Evolutionary conservation across 139 green algal genomes (phyloP).

Genomic region (Chlamydomonas sphaeroides): DNA sequence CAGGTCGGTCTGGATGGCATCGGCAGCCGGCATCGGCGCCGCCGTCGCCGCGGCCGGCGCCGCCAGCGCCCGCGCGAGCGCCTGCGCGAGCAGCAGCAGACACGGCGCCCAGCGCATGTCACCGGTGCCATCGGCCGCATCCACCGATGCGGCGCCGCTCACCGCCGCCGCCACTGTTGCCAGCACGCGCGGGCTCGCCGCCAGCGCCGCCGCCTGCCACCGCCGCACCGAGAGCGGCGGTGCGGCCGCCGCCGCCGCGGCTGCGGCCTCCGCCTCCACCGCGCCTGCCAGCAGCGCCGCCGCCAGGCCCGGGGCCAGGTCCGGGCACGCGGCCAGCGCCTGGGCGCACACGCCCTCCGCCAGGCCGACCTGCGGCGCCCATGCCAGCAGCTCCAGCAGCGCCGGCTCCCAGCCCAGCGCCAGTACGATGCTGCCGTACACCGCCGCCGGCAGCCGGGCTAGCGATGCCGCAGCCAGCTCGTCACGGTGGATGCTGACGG

Average conservation of each 20-base stretch:
- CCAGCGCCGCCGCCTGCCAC: background rate
- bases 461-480: background rate
- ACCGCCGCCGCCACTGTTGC: background rate
- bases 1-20: background rate
- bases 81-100: background rate
- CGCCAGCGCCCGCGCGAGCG: background rate
- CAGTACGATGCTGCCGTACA: background rate
- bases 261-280: background rate
- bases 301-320: constrained; percentile 11
- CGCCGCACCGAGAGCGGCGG: too few species aligned
- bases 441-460: background rate
- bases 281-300: background rate
- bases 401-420: constrained; percentile 6
- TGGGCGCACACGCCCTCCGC: background rate
- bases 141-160: background rate
- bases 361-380: background rate
- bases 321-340: background rate
- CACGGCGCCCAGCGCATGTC: background rate
- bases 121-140: background rate
- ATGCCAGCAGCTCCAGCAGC: constrained; percentile 5
- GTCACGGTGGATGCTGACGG: background rate
- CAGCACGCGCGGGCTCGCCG: background rate
- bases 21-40: background rate
- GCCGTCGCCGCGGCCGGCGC: background rate
- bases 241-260: background rate